Percentiles rank a stretch among this genome's conserved stretches.
These are phyloP conservation scores for Wickerhamiella qilinensis DNA, from an alignment of 805 yeast genomes.

Conservation along the genomic window DNA sequence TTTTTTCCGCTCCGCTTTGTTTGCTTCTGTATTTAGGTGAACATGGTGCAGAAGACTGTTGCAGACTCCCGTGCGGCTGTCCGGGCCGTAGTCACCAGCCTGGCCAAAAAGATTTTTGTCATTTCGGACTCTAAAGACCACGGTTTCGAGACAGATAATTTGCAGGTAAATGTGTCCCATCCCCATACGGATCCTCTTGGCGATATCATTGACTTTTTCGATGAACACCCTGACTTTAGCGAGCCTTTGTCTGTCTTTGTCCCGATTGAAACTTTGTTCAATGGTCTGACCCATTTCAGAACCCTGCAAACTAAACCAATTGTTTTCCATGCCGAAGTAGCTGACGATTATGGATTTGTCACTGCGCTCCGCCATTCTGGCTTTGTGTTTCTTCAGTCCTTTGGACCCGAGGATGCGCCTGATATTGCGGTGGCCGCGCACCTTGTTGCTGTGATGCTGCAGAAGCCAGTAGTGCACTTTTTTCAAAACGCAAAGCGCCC, in stretches of 20 bases:
- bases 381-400: constrained; percentile 52
- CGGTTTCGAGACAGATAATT: not conserved
- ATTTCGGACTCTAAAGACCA: not conserved
- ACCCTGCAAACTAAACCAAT: constrained; percentile 8
- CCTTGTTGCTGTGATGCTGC: constrained; percentile 32
- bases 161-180: not conserved
- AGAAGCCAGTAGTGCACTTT: constrained; percentile 58
- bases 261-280: constrained; percentile 9
- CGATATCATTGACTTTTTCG: constrained; percentile 1
- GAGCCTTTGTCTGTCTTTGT: constrained; percentile 10
- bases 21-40: too few relatives aligned
- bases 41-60: constrained; percentile 1
- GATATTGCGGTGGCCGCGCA: constrained; percentile 43
- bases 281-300: constrained; percentile 12
- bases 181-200: constrained; percentile 5
- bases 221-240: constrained; percentile 1
- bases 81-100: constrained; percentile 1
- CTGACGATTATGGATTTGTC: constrained; percentile 48
- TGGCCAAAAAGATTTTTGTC: constrained; percentile 1
- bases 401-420: constrained; percentile 34
- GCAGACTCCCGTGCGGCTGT: constrained; percentile 1
- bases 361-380: constrained; percentile 61
- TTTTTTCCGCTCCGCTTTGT: too few relatives aligned
- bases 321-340: constrained; percentile 13
- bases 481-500: constrained; percentile 21